Base-by-base conservation (phyloP, 1,284 basidiomycete genomes). In the Ustilago bromivora region DNA sequence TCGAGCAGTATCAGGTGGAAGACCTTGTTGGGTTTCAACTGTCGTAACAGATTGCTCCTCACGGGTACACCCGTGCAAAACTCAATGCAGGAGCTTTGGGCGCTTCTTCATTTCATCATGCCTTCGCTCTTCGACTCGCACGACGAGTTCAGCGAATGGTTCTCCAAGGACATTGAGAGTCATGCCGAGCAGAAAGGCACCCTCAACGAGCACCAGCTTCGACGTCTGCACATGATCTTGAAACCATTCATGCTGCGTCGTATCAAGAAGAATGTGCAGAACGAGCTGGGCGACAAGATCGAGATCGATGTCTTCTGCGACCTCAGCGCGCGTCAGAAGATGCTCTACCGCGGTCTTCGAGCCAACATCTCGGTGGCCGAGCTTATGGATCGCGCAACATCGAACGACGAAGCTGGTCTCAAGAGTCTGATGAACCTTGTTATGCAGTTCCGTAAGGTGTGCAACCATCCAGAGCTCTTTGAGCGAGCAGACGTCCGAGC, bases 41-140 rank as follows among this genome's bases (percentile, higher is more conserved):
- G 97, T 85, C 91, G 97, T 73, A 99, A 99, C 88, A 91, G 97
- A 55, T 89, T 99, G 12, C 89, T 99, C 31, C 89, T 99, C 41
- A 99, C 97, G 0, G 97, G 97, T 75, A 99, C 97, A 40, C 97
- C 97, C 0, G 98, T 99, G 75, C 97, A 99, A 87, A 99, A 99
- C 87, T 97, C 95, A 51, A 99, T 99, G 97, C 96, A 99, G 89
- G 97, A 99, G 87, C 89, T 99, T n/a, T 99, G 97, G 97, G 97
- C 97, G 2, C 89, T 99, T 67, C 89, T 99, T 57, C 97, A 99
- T 87, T 99, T 99, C 88, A 99, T 99, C 88, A 99, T 99, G 97
- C 97, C 97, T 1, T 96, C 93, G 84, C 88, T 99, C 61, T 99
- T 99, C 87, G 97, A 99, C 87, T 98, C 96, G 40, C 96, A 99